These are phyloP conservation scores for Diaporthe amygdali DNA, from an alignment of 2,329 filamentous ascomycete genomes.

Conservation along the genomic window DNA sequence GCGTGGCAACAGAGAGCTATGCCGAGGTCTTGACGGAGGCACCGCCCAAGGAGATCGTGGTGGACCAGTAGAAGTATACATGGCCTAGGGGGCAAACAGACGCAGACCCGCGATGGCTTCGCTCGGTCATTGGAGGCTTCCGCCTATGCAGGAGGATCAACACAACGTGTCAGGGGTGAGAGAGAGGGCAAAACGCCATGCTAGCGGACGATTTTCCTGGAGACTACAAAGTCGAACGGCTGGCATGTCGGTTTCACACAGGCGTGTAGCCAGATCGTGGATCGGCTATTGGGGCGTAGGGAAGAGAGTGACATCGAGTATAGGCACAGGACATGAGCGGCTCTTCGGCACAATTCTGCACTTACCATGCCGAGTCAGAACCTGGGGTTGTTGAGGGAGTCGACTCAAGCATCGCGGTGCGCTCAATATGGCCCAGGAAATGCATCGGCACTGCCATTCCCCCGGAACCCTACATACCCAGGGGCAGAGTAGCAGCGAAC, in stretches of 20 bases:
- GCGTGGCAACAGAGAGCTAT: slow-evolving; percentile 7
- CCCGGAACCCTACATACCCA: background rate
- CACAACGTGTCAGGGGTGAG: background rate
- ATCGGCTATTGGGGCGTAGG: background rate
- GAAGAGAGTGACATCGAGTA: background rate
- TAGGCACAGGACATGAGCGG: background rate
- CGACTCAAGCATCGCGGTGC: background rate
- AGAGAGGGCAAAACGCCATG: too few species aligned
- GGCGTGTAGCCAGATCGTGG: background rate
- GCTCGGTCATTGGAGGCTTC: background rate
- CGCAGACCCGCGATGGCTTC: background rate
- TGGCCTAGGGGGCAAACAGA: background rate
- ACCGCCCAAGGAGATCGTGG: slow-evolving; percentile 15
- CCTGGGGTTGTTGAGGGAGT: background rate
- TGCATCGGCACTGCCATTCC: background rate
- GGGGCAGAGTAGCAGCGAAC: slow-evolving; percentile 1
- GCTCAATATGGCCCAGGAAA: background rate
- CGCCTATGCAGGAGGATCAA: background rate
- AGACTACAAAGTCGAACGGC: background rate
- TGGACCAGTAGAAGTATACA: background rate
- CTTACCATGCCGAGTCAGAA: background rate
- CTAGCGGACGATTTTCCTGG: background rate
- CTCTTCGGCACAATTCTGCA: background rate
- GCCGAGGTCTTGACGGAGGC: slow-evolving; percentile 14
- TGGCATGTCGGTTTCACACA: background rate